Percentiles rank a stretch among this genome's conserved stretches.
phyloP scores from a whole-genome alignment of 306 rosid genomes.

The Cucurbita ficifolia region DNA sequence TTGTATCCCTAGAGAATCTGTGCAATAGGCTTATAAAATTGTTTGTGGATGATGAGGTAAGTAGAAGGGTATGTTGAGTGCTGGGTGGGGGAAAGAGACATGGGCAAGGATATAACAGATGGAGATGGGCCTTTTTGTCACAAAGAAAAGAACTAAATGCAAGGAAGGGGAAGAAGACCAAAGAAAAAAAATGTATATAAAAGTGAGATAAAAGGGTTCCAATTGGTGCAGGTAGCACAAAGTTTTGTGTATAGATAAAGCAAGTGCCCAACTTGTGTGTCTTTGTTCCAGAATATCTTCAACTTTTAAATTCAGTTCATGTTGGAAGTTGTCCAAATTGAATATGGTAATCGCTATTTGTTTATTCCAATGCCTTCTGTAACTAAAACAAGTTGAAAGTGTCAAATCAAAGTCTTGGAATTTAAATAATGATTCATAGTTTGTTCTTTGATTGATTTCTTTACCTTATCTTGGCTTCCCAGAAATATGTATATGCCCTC shows the following conservation, averaged over 20 bases:
- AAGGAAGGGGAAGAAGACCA: background rate
- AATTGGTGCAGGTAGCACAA: background rate
- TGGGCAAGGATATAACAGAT: background rate
- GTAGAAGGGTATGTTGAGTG: background rate
- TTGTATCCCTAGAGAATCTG: background rate
- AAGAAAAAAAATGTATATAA: background rate
- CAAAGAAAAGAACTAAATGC: background rate
- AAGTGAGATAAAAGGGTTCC: background rate
- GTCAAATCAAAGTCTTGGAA: background rate
- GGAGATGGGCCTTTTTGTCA: background rate
- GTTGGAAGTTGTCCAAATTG: background rate
- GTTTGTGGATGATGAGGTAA: constrained; percentile 1
- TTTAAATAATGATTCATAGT: background rate
- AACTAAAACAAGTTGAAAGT: background rate
- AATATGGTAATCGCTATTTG: background rate
- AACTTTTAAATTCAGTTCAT: background rate
- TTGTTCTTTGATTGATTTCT: background rate
- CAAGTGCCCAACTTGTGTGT: background rate
- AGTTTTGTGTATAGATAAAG: background rate
- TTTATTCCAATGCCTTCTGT: background rate
- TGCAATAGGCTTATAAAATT: background rate
- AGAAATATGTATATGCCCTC: background rate
- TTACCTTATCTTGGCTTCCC: background rate
- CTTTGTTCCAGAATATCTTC: background rate
- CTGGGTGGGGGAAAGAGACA: background rate